These are phyloP conservation scores for Nicotiana benthamiana DNA, from an alignment of 257 asterid genomes.

Conservation along the genomic window DNA sequence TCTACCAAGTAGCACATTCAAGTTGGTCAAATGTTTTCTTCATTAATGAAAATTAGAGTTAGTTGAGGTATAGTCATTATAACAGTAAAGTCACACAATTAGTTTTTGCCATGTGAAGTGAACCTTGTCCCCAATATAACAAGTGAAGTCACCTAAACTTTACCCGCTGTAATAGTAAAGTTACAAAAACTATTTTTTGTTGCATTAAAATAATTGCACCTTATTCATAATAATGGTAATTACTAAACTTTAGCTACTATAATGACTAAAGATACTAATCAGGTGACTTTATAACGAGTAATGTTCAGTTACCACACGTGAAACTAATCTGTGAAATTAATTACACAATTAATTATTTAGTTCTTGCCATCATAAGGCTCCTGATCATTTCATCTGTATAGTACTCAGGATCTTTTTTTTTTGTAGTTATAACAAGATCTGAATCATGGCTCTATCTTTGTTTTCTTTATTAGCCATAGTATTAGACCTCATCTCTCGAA, in stretches of 20 bases:
- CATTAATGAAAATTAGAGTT: background rate
- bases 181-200: too few relatives aligned
- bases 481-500: background rate
- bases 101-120: too few relatives aligned
- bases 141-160: too few relatives aligned
- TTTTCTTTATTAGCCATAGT: background rate
- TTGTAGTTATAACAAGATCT: slow-evolving; percentile 36
- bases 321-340: background rate
- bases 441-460: slow-evolving; percentile 24
- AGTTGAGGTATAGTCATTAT: too few relatives aligned
- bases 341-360: background rate
- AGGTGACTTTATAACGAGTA: too few relatives aligned
- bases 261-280: too few relatives aligned
- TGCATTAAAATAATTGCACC: too few relatives aligned
- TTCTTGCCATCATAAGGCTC: background rate
- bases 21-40: background rate
- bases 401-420: slow-evolving; percentile 25
- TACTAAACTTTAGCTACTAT: too few relatives aligned
- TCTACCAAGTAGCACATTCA: slow-evolving; percentile 1
- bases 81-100: too few relatives aligned
- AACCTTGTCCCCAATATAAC: background rate
- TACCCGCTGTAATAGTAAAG: too few relatives aligned
- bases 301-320: background rate
- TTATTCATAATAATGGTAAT: too few relatives aligned
- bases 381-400: slow-evolving; percentile 31